Evolutionary conservation across 1,284 basidiomycete genomes (phyloP).

Genomic region (Phylloporus sp.): DNA sequence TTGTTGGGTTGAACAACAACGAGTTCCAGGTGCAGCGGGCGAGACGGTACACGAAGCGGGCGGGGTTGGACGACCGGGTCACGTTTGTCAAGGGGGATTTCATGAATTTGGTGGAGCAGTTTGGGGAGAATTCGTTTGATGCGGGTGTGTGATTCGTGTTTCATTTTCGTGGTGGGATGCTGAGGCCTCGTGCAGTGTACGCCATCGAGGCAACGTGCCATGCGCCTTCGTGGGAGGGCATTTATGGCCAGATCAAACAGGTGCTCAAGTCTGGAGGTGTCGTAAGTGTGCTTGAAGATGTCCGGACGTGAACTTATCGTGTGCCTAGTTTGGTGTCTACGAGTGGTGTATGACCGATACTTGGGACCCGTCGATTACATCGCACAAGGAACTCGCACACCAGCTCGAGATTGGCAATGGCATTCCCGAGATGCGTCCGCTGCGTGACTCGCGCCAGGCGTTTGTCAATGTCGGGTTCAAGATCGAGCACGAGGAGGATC

Average conservation of each 20-base stretch:
- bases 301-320: slow-evolving; percentile 4
- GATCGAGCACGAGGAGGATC: slow-evolving; percentile 92
- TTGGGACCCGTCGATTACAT: slow-evolving; percentile 87
- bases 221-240: slow-evolving; percentile 94
- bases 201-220: slow-evolving; percentile 99
- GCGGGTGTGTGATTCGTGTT: slow-evolving; percentile 75
- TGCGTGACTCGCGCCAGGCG: slow-evolving; percentile 76
- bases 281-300: slow-evolving; percentile 53
- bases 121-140: slow-evolving; percentile 94
- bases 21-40: slow-evolving; percentile 93
- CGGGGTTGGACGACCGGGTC: slow-evolving; percentile 80
- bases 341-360: slow-evolving; percentile 99
- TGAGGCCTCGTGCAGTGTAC: slow-evolving; percentile 66
- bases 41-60: slow-evolving; percentile 80
- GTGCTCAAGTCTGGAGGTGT: slow-evolving; percentile 97
- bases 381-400: slow-evolving; percentile 93
- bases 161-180: background rate
- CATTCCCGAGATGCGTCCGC: slow-evolving; percentile 95
- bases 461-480: slow-evolving; percentile 87
- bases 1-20: slow-evolving; percentile 97
- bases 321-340: slow-evolving; percentile 87
- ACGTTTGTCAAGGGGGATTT: slow-evolving; percentile 93
- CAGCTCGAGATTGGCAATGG: slow-evolving; percentile 93
- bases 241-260: slow-evolving; percentile 93
- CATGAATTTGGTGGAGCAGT: slow-evolving; percentile 92